Conservation (phyloP, 2,329 filamentous ascomycete genomes). For the Aspergillus sp. region DNA sequence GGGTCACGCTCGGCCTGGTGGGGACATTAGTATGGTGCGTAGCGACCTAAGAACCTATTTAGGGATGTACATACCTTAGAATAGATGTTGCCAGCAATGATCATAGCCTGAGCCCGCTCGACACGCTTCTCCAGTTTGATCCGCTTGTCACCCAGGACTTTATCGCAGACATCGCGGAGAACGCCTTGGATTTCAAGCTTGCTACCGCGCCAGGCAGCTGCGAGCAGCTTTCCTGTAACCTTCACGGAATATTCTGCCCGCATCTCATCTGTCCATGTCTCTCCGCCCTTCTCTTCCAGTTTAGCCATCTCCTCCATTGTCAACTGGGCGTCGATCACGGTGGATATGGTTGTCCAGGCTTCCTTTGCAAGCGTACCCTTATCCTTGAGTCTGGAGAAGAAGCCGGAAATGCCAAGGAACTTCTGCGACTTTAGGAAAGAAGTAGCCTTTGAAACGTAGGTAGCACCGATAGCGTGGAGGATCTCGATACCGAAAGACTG, state of each 20-base stretch:
- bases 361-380: constrained; percentile 97
- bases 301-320: constrained; percentile 99
- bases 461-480: constrained; percentile 87
- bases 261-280: constrained; percentile 98
- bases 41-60: not conserved
- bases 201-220: constrained; percentile 91
- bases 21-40: constrained; percentile 10
- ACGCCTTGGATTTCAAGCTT: constrained; percentile 99
- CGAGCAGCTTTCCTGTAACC: constrained; percentile 96
- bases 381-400: constrained; percentile 91
- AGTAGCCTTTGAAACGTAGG: constrained; percentile 84
- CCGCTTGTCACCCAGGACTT: constrained; percentile 75
- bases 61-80: constrained; percentile 62
- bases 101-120: constrained; percentile 84
- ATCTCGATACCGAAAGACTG: constrained; percentile 97
- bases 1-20: constrained; percentile 80
- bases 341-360: constrained; percentile 96
- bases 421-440: constrained; percentile 92
- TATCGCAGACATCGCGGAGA: constrained; percentile 89
- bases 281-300: constrained; percentile 88
- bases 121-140: constrained; percentile 80
- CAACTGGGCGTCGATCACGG: constrained; percentile 94
- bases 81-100: constrained; percentile 87
- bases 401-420: constrained; percentile 91
- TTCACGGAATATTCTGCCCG: constrained; percentile 92